Evolutionary conservation across 331 rosid species (phyloP).

Genomic region (Telfairia occidentalis): DNA sequence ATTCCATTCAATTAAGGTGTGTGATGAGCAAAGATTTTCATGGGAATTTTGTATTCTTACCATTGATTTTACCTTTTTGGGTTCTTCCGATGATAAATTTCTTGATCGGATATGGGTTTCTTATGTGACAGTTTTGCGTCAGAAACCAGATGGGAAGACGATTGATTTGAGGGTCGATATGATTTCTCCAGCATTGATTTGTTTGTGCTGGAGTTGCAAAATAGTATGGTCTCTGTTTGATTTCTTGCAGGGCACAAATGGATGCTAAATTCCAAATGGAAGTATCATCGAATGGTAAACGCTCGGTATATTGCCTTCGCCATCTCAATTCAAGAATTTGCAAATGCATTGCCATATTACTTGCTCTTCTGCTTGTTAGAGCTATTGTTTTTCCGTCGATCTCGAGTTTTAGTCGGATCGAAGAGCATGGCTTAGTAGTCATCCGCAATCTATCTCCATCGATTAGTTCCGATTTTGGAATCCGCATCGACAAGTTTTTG

Average conservation of each 20-base stretch:
- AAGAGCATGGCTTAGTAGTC: constrained; percentile 29
- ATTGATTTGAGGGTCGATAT: constrained; percentile 10
- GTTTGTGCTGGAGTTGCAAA: constrained; percentile 8
- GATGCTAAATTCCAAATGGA: constrained; percentile 39
- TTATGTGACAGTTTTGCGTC: constrained; percentile 6
- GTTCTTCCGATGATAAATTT: neutral
- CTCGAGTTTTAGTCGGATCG: constrained; percentile 28
- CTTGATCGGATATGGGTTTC: constrained; percentile 11
- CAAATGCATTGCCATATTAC: constrained; percentile 49
- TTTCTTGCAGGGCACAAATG: neutral
- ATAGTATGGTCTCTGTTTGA: neutral
- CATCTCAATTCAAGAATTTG: constrained; percentile 39
- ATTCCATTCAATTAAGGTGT: neutral
- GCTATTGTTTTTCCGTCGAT: constrained; percentile 33
- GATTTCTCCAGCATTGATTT: constrained; percentile 16
- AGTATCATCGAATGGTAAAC: constrained; percentile 30
- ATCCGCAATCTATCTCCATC: constrained; percentile 22
- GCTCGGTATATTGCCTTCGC: constrained; percentile 24
- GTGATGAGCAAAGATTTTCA: neutral
- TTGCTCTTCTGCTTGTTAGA: constrained; percentile 44
- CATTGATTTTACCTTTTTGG: neutral
- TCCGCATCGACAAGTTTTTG: constrained; percentile 49
- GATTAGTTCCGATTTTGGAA: constrained; percentile 17
- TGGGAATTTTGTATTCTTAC: neutral
- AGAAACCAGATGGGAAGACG: constrained; percentile 3